Conservation (phyloP, 805 yeast species). For the Priceomyces haplophilus region DNA sequence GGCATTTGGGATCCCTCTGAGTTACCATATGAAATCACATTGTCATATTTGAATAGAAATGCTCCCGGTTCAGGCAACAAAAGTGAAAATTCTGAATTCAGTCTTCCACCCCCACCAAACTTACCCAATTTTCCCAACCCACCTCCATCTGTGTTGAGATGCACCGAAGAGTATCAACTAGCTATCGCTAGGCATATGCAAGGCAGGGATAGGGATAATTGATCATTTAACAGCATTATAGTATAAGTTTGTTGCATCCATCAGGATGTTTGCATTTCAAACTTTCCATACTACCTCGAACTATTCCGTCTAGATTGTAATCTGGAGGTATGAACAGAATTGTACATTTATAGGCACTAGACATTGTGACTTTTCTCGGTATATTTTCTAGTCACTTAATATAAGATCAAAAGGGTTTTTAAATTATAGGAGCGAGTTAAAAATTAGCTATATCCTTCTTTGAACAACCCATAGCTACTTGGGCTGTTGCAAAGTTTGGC, state of each 20-base stretch:
- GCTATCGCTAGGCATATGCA: constrained; percentile 13
- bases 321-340: too few relatives aligned
- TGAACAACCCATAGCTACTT: too few relatives aligned
- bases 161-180: constrained; percentile 22
- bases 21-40: constrained; percentile 34
- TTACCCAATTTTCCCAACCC: constrained; percentile 29
- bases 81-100: constrained; percentile 5
- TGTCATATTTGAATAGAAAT: constrained; percentile 30
- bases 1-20: constrained; percentile 35
- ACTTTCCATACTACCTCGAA: too few relatives aligned
- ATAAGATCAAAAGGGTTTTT: too few relatives aligned
- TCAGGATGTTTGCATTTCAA: background rate
- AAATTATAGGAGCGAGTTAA: too few relatives aligned
- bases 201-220: background rate
- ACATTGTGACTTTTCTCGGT: too few relatives aligned
- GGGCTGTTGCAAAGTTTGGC: too few relatives aligned
- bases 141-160: constrained; percentile 28
- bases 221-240: too few relatives aligned
- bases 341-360: too few relatives aligned
- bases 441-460: too few relatives aligned
- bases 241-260: background rate
- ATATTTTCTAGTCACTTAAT: too few relatives aligned
- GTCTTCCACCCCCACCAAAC: constrained; percentile 30
- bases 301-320: too few relatives aligned
- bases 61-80: constrained; percentile 23